Percentiles rank a stretch among this genome's conserved stretches.
These are phyloP conservation scores for Diaporthe sp. DNA, from an alignment of 2,329 filamentous ascomycete species.

Conservation along the genomic window DNA sequence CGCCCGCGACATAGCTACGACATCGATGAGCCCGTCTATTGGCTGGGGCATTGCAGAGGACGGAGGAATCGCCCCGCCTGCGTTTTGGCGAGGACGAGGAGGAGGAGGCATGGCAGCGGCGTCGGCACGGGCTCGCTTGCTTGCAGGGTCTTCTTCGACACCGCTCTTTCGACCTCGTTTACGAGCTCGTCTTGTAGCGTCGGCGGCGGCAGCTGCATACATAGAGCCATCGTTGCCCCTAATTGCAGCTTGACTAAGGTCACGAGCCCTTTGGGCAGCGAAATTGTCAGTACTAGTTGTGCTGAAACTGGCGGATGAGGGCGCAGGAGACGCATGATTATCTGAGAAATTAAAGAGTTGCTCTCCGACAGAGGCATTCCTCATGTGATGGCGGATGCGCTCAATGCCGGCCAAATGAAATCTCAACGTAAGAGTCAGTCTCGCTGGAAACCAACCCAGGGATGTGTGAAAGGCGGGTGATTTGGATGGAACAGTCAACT, in stretches of 20 bases:
- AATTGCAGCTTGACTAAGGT: slow-evolving; percentile 24
- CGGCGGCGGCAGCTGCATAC: slow-evolving; percentile 21
- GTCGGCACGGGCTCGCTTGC: slow-evolving; percentile 32
- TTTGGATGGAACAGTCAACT: neutral
- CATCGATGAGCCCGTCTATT: slow-evolving; percentile 36
- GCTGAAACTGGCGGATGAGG: neutral
- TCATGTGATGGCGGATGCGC: slow-evolving; percentile 22
- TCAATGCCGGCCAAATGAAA: slow-evolving; percentile 6
- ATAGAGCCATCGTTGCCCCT: slow-evolving; percentile 17
- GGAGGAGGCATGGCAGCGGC: slow-evolving; percentile 28
- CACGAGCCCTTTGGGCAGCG: slow-evolving; percentile 21
- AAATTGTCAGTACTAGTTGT: slow-evolving; percentile 20
- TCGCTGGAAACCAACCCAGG: slow-evolving; percentile 9
- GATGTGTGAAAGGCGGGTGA: neutral
- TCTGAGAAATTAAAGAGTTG: neutral
- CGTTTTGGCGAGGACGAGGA: slow-evolving; percentile 16
- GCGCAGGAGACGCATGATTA: neutral
- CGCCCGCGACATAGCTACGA: slow-evolving; percentile 40
- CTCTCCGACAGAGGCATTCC: neutral
- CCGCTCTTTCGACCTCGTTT: slow-evolving; percentile 32
- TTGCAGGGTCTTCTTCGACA: slow-evolving; percentile 12
- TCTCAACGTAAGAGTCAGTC: slow-evolving; percentile 27
- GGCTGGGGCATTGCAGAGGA: slow-evolving; percentile 4
- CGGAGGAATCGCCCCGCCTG: slow-evolving; percentile 1
- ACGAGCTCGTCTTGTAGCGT: slow-evolving; percentile 15